Evolutionary conservation across 2,329 filamentous ascomycete genomes (phyloP).

Genomic region (Tolypocladium album): DNA sequence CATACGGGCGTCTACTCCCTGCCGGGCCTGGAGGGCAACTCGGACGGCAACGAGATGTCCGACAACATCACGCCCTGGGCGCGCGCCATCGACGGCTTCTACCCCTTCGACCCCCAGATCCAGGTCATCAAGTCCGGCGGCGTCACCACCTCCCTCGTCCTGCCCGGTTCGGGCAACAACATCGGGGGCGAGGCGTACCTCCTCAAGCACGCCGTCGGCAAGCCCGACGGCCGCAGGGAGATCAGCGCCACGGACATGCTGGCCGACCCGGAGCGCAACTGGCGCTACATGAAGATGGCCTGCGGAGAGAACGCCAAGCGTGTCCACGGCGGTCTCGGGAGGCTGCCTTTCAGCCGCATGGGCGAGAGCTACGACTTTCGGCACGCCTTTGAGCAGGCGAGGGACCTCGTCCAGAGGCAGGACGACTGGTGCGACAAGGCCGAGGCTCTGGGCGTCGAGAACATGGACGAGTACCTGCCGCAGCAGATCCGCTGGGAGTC

Average conservation of each 20-base stretch:
- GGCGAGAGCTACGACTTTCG: slow-evolving; percentile 62
- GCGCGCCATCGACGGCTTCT: slow-evolving; percentile 53
- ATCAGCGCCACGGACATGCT: slow-evolving; percentile 53
- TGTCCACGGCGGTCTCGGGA: slow-evolving; percentile 44
- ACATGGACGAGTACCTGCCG: slow-evolving; percentile 47
- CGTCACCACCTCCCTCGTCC: slow-evolving; percentile 56
- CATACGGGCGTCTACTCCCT: slow-evolving; percentile 51
- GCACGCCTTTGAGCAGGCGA: slow-evolving; percentile 55
- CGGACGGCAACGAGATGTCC: slow-evolving; percentile 54
- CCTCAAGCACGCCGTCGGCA: slow-evolving; percentile 57
- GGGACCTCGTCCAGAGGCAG: slow-evolving; percentile 44
- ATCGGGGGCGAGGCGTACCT: slow-evolving; percentile 62
- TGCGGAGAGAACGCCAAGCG: slow-evolving; percentile 61
- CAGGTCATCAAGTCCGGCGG: slow-evolving; percentile 62
- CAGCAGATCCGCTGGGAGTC: slow-evolving; percentile 54
- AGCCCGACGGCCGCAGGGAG: slow-evolving; percentile 47
- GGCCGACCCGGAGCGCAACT: slow-evolving; percentile 52
- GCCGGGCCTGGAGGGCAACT: slow-evolving; percentile 41
- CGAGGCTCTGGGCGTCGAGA: slow-evolving; percentile 35
- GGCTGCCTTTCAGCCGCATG: slow-evolving; percentile 47
- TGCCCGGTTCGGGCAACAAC: slow-evolving; percentile 62
- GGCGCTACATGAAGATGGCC: slow-evolving; percentile 69
- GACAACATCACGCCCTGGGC: slow-evolving; percentile 57
- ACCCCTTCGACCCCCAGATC: slow-evolving; percentile 53
- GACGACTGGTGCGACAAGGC: slow-evolving; percentile 58